Percentiles rank a stretch among this genome's conserved stretches.
Conservation (phyloP, 1,284 basidiomycete genomes). For the Puccinia novopanici region DNA sequence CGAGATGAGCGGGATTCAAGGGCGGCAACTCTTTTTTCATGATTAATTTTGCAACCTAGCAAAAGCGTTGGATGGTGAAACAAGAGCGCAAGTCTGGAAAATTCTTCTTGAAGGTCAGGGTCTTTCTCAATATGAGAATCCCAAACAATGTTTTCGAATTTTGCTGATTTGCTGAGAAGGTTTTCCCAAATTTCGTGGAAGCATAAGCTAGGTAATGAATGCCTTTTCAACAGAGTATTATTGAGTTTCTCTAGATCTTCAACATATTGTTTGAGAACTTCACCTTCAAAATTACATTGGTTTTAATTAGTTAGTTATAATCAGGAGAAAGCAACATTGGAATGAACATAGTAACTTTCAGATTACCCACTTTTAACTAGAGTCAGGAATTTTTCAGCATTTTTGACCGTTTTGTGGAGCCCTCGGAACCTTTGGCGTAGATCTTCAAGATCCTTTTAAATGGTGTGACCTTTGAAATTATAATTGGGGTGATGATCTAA, state of each 20-base stretch:
- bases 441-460: too few species aligned
- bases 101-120: neutral
- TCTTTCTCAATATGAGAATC: neutral
- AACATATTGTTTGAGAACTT: conserved; percentile 2
- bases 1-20: neutral
- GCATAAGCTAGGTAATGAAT: neutral
- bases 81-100: too few species aligned
- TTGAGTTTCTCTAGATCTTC: conserved; percentile 6
- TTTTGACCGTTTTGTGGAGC: too few species aligned
- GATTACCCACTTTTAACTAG: too few species aligned
- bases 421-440: too few species aligned
- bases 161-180: neutral
- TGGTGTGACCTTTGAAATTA: neutral
- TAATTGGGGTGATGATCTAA: neutral
- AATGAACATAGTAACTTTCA: too few species aligned
- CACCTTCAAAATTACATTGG: too few species aligned
- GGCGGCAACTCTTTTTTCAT: neutral
- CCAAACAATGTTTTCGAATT: neutral
- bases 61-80: neutral
- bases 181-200: neutral
- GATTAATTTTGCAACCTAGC: neutral
- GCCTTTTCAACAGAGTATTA: neutral
- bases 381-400: too few species aligned
- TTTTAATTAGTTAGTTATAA: too few species aligned
- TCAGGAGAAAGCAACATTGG: too few species aligned